phyloP scores from a whole-genome alignment of 495 filamentous ascomycete species.

The Lindgomyces ingoldianus region DNA sequence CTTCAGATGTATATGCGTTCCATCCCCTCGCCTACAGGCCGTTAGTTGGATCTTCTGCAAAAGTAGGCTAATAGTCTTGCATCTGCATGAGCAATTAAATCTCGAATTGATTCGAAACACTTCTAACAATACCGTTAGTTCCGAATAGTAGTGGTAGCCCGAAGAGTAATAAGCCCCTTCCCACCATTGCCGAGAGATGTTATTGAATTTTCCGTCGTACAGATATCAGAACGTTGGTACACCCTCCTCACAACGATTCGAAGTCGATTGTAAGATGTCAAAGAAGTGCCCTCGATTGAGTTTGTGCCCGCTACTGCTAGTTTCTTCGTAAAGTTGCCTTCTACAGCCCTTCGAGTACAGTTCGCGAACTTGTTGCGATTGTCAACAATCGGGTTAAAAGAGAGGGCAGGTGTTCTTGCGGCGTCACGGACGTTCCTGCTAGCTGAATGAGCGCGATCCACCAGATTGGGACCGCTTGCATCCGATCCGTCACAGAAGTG shows the following conservation, averaged over 20 bases:
- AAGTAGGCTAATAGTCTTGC: conserved; percentile 35
- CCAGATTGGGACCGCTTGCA: conserved; percentile 41
- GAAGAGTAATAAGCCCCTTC: conserved; percentile 39
- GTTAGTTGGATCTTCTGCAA: conserved; percentile 28
- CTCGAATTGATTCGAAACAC: conserved; percentile 27
- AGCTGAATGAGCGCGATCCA: conserved; percentile 44
- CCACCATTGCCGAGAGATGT: conserved; percentile 46
- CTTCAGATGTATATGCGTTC: conserved; percentile 16
- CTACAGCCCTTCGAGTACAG: conserved; percentile 31
- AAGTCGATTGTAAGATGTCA: conserved; percentile 31
- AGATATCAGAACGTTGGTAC: conserved; percentile 47
- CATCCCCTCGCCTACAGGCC: conserved; percentile 17
- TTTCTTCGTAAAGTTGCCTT: conserved; percentile 24
- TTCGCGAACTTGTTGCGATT: conserved; percentile 30
- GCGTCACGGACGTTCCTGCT: no score
- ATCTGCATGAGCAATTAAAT: conserved; percentile 22
- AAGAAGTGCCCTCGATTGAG: conserved; percentile 29
- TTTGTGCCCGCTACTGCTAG: conserved; percentile 38
- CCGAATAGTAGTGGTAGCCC: conserved; percentile 35
- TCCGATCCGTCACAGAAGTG: no score
- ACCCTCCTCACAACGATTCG: conserved; percentile 32
- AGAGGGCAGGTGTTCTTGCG: conserved; percentile 6
- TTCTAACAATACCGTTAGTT: conserved; percentile 25
- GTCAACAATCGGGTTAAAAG: conserved; percentile 29
- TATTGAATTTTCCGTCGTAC: conserved; percentile 53